Percentiles rank a stretch among this genome's conserved stretches.
phyloP scores from a whole-genome alignment of 306 rosid genomes.

The Trifolium subterraneum region DNA sequence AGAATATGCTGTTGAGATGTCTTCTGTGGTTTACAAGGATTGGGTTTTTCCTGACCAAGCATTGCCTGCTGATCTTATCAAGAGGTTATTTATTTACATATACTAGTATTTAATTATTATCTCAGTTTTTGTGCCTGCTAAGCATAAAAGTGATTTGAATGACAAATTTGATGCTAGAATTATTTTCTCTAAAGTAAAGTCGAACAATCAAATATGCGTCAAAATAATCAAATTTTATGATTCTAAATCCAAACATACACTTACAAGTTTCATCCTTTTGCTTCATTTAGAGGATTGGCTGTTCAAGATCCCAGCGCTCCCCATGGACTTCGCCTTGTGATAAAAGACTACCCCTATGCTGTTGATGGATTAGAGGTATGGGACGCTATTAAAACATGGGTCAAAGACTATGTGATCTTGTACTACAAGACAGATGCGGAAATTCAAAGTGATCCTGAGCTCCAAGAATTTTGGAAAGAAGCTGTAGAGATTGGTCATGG shows the following conservation, averaged over 20 bases:
- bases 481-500: conserved; percentile 25
- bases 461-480: conserved; percentile 25
- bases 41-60: conserved; percentile 30
- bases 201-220: not conserved
- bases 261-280: not conserved
- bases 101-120: too few relatives aligned
- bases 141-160: too few relatives aligned
- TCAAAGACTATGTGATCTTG: not conserved
- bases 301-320: conserved; percentile 2
- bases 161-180: not conserved
- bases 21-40: not conserved
- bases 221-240: not conserved
- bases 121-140: too few relatives aligned
- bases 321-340: conserved; percentile 13
- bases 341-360: conserved; percentile 17
- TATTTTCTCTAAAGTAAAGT: too few relatives aligned
- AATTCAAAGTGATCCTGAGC: conserved; percentile 2
- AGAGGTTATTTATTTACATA: not conserved
- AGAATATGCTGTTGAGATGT: conserved; percentile 10
- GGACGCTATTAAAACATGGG: conserved; percentile 29
- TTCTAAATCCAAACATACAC: not conserved
- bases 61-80: conserved; percentile 22
- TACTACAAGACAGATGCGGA: conserved; percentile 6
- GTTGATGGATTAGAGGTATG: conserved; percentile 29
- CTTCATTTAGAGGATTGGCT: conserved; percentile 18